Evolutionary conservation across 176 grass and related monocot species (phyloP).

Genomic region (Luzula sylvatica): DNA sequence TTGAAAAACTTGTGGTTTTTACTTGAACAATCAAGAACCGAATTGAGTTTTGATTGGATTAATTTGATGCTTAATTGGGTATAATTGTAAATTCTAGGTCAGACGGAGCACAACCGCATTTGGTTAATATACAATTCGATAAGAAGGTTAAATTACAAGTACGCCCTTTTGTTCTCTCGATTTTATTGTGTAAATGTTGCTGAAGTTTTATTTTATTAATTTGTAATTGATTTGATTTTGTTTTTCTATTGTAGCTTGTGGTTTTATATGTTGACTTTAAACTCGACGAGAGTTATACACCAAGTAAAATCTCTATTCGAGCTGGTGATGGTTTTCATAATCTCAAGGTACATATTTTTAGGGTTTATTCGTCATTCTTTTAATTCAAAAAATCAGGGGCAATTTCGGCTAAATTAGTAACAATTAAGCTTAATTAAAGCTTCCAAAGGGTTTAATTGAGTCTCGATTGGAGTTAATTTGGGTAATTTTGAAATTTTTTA

Average conservation of each 20-base stretch:
- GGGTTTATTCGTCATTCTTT: neutral
- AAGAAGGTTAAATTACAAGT: constrained; percentile 95
- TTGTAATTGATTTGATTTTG: neutral
- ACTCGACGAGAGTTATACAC: constrained; percentile 92
- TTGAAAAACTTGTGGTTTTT: too few relatives aligned
- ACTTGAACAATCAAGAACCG: too few relatives aligned
- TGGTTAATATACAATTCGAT: constrained; percentile 95
- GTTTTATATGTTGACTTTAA: constrained; percentile 93
- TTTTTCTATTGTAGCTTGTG: constrained; percentile 39
- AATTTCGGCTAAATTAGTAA: too few relatives aligned
- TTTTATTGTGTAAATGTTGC: neutral
- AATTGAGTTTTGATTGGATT: too few relatives aligned
- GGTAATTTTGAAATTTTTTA: neutral
- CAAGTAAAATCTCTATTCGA: constrained; percentile 88
- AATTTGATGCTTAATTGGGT: neutral
- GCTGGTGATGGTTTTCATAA: constrained; percentile 96
- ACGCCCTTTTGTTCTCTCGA: neutral
- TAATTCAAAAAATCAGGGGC: too few relatives aligned
- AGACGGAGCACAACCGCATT: constrained; percentile 82
- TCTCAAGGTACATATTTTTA: constrained; percentile 52
- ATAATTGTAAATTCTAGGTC: constrained; percentile 37
- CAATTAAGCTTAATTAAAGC: neutral
- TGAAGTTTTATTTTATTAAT: neutral
- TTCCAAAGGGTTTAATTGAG: neutral
- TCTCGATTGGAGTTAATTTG: too few relatives aligned